Percentiles rank a stretch among this genome's conserved stretches.
Evolutionary conservation across 108 stramenopile genomes (phyloP).

Genomic region (Discostella pseudostelligera): DNA sequence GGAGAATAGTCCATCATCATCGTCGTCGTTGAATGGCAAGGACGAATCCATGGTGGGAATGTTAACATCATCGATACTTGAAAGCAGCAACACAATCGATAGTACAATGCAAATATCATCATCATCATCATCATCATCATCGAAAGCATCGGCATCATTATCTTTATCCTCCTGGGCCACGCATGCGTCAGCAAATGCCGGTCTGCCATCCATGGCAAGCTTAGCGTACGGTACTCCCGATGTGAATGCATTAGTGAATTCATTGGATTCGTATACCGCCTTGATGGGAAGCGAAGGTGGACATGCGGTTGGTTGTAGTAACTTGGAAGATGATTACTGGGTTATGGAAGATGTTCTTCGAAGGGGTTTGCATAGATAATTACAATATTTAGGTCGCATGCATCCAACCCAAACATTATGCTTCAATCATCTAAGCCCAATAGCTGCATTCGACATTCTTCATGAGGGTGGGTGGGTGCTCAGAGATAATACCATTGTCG

Average conservation of each 20-base stretch:
- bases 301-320: conserved; percentile 1
- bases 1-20: neutral
- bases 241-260: conserved; percentile 24
- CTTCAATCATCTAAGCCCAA: too few relatives aligned
- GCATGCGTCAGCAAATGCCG: conserved; percentile 19
- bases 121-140: neutral
- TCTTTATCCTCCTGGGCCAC: conserved; percentile 33
- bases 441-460: neutral
- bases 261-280: conserved; percentile 34
- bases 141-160: neutral
- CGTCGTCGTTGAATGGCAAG: neutral
- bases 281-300: conserved; percentile 23
- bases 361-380: conserved; percentile 34
- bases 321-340: conserved; percentile 4
- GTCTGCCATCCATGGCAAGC: conserved; percentile 47
- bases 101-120: neutral
- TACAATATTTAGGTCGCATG: neutral
- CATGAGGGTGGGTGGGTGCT: conserved; percentile 12
- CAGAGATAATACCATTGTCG: conserved; percentile 26
- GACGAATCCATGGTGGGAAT: conserved; percentile 11
- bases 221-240: conserved; percentile 50
- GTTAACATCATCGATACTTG: conserved; percentile 23
- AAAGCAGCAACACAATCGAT: neutral
- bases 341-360: conserved; percentile 30
- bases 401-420: too few relatives aligned